Evolutionary conservation across 2,329 filamentous ascomycete genomes (phyloP).

Genomic region (Neofusicoccum umdonicola): DNA sequence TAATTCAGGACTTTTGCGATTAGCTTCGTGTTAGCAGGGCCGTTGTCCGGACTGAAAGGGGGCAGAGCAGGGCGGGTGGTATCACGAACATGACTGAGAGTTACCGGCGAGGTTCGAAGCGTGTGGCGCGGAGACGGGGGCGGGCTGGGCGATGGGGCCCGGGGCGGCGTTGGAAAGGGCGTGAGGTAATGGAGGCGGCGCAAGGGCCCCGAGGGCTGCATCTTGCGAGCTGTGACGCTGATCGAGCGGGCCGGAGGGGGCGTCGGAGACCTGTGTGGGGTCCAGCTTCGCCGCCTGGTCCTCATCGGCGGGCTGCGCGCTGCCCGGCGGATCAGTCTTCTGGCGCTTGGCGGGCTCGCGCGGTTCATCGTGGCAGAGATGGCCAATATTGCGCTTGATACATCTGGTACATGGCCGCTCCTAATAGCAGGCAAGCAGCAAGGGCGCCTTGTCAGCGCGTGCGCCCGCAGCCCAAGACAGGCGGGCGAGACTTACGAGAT

Average conservation of each 20-base stretch:
- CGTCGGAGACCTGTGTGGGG: conserved; percentile 28
- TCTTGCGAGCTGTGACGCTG: conserved; percentile 33
- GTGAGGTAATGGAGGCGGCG: conserved; percentile 34
- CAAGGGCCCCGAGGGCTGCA: conserved; percentile 37
- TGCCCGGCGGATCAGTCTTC: conserved; percentile 54
- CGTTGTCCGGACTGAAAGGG: conserved; percentile 24
- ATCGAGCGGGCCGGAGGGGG: conserved; percentile 22
- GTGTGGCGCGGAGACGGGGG: conserved; percentile 66
- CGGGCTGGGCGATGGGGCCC: conserved; percentile 67
- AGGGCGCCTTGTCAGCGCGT: conserved; percentile 34
- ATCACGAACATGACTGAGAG: conserved; percentile 71
- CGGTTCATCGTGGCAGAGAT: conserved; percentile 96
- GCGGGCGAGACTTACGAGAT: conserved; percentile 40
- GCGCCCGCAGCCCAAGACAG: conserved; percentile 19
- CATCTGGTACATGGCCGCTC: conserved; percentile 95
- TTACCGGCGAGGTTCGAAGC: conserved; percentile 60
- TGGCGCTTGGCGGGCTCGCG: conserved; percentile 79
- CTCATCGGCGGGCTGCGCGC: conserved; percentile 31
- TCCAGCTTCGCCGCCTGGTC: conserved; percentile 28
- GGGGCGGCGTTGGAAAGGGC: conserved; percentile 43
- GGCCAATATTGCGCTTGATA: conserved; percentile 97
- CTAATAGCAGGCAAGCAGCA: conserved; percentile 48
- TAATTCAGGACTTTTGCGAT: conserved; percentile 67
- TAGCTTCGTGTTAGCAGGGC: conserved; percentile 22
- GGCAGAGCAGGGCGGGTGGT: conserved; percentile 27